Evolutionary conservation across 495 filamentous ascomycete genomes (phyloP), one percentile per base, ranked within the genome.

Genomic region (Penicillium paxilli): DNA sequence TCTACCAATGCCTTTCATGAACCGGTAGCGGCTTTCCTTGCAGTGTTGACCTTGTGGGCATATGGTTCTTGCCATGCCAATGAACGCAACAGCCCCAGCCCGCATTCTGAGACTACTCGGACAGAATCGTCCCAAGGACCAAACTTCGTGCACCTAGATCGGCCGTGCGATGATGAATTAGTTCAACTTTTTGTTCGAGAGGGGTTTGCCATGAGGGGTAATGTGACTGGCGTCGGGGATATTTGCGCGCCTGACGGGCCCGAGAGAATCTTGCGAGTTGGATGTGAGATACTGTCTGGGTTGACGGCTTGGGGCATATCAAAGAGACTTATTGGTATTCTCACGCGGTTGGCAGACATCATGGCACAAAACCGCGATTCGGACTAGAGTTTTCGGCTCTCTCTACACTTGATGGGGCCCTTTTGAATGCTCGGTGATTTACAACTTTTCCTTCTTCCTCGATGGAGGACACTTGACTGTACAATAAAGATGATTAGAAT

Each of bases 141-240:
- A 5, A 70, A 59, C 16, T 72, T 74, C 16, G 75, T 83, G 38
- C 74, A 77, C 47, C 65, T 83, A 5, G 80, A 83, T 48, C 63
- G 76, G 16, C 80, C 80, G 1, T 77, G 73, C 44, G 77, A 82
- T 57, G 80, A 83, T 59, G 79, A 82, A 50, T 63, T 82, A 5
- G 77, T 80, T 10, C 80, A 81, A 48, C 59, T 76, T 7, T 83
- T 80, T 62, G 76, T 83, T 8, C 65, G 76, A 7, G 64, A 69
- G 25, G 80, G 80, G 9, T 67, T 69, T n/a, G 57, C 44, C 5
- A 82, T 83, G 77, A 65, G 61, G 25, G 77, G 70, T 0, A 72
- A 73, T 51, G 52, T 83, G 3, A 74, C 69, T 32, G 78, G 79
- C 11, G 77, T 80, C 19, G 79, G 79, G 16, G 74, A 82, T 60